Evolutionary conservation across 2,329 filamentous ascomycete genomes (phyloP).

Genomic region (Fusarium sp.): DNA sequence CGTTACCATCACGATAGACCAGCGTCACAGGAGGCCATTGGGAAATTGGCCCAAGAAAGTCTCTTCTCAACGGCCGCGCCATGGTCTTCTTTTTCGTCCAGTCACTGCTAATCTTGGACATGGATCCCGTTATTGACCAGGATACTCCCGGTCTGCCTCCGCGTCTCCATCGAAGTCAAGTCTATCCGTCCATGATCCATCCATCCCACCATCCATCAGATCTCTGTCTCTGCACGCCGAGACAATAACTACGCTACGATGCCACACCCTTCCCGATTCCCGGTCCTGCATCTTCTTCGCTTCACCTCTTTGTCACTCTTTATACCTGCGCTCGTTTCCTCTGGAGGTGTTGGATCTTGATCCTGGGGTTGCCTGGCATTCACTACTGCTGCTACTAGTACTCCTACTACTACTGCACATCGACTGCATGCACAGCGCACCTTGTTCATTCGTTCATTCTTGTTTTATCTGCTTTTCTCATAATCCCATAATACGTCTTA

Average conservation of each 20-base stretch:
- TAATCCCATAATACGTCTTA: slow-evolving; percentile 7
- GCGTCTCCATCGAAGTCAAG: slow-evolving; percentile 28
- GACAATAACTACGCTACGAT: slow-evolving; percentile 30
- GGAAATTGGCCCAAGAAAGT: slow-evolving; percentile 42
- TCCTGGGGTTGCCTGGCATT: slow-evolving; percentile 15
- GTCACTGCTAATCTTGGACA: slow-evolving; percentile 36
- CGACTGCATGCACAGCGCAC: slow-evolving; percentile 11
- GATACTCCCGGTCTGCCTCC: slow-evolving; percentile 39
- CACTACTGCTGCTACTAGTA: slow-evolving; percentile 14
- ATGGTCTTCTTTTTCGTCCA: slow-evolving; percentile 37
- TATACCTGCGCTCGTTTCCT: slow-evolving; percentile 16
- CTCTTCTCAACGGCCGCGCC: slow-evolving; percentile 37
- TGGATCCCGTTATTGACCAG: slow-evolving; percentile 18
- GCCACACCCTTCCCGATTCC: slow-evolving; percentile 29
- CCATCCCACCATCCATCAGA: slow-evolving; percentile 33
- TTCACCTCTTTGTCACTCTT: slow-evolving; percentile 9
- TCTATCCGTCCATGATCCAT: slow-evolving; percentile 19
- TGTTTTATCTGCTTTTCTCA: slow-evolving; percentile 19
- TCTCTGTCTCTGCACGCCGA: slow-evolving; percentile 33
- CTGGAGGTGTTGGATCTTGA: slow-evolving; percentile 14
- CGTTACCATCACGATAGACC: slow-evolving; percentile 38
- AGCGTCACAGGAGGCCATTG: slow-evolving; percentile 43
- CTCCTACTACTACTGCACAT: slow-evolving; percentile 17
- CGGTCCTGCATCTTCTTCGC: slow-evolving; percentile 14
- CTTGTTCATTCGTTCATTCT: slow-evolving; percentile 21